Evolutionary conservation across 805 yeast species (phyloP), one percentile per base, ranked within the genome.

Genomic region (Pichia deserticola): DNA sequence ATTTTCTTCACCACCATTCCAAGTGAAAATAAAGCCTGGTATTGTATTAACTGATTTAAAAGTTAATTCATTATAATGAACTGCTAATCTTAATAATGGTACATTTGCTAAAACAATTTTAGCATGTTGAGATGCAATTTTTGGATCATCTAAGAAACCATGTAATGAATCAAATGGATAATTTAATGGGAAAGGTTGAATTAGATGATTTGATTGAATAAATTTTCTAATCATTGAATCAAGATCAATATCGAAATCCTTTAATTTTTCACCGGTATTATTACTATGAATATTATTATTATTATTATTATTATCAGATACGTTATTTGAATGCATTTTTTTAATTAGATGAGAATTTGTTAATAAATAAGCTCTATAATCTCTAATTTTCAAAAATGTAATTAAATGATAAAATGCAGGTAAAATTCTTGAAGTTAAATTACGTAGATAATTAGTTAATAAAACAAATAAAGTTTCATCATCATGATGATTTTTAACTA

Each of bases 111-210:
- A 37, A 7, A 60, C 56, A 25, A 60, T 40, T 30, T 51, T 47
- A 4, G 53, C 36, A 45, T 64, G 62, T 37, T 59, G 51, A 5
- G 55, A 55, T 4, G 48, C 20, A 27, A 57, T 43, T 13, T 45
- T 51, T 3, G 49, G 30, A 47, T 59, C 64, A 36, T 56, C 54
- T n/a, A 56, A 42, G 12, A 54, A 50, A 3, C 55, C 47, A 38
- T 48, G 29, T 13, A 57, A 54, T 7, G 55, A 40, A 28, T 54
- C 54, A 53, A 57, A 64, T 6, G 55, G 59, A 32, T 50, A 56
- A 9, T 63, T 62, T 27, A 64, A 47, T 11, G 63, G 57, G 40
- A 66, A 51, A 3, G 69, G 61, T 37, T 61, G 66, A 8, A 61
- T 47, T 3, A 65, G 44, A 33, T 53, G 50, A 30, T 66, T 60